These are phyloP conservation scores for Diaporthe vexans DNA, from an alignment of 2,329 filamentous ascomycete genomes.

Conservation along the genomic window DNA sequence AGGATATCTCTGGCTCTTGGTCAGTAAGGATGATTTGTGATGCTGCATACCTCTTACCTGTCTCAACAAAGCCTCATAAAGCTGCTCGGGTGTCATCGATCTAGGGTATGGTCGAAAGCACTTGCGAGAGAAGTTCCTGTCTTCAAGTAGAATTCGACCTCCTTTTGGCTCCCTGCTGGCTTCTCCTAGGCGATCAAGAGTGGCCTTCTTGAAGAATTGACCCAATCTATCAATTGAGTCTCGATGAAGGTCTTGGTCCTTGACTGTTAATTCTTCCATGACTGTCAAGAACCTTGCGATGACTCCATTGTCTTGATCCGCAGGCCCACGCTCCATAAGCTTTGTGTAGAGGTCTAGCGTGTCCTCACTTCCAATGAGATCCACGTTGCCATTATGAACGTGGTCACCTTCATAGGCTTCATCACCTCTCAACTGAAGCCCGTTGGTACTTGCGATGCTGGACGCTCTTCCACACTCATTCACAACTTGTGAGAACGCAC, in stretches of 20 bases:
- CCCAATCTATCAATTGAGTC: not conserved
- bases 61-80: not conserved
- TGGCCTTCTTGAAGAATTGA: not conserved
- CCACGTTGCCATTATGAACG: too few relatives aligned
- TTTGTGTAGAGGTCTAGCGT: too few relatives aligned
- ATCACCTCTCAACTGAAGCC: too few relatives aligned
- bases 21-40: not conserved
- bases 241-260: not conserved
- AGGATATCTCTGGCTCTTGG: not conserved
- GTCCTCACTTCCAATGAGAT: too few relatives aligned
- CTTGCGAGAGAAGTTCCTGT: slow-evolving; percentile 13
- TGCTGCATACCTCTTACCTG: not conserved
- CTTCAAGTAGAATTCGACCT: slow-evolving; percentile 12
- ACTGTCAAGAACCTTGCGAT: not conserved
- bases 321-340: too few relatives aligned
- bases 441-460: not conserved
- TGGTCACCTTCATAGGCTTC: too few relatives aligned
- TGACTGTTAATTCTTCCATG: not conserved
- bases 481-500: too few relatives aligned
- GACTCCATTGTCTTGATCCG: not conserved
- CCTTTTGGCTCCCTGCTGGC: too few relatives aligned
- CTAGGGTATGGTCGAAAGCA: not conserved
- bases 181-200: not conserved
- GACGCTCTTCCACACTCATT: too few relatives aligned
- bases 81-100: not conserved